Conservation (phyloP, 495 filamentous ascomycete genomes). For the Aspergillus ellipticus region DNA sequence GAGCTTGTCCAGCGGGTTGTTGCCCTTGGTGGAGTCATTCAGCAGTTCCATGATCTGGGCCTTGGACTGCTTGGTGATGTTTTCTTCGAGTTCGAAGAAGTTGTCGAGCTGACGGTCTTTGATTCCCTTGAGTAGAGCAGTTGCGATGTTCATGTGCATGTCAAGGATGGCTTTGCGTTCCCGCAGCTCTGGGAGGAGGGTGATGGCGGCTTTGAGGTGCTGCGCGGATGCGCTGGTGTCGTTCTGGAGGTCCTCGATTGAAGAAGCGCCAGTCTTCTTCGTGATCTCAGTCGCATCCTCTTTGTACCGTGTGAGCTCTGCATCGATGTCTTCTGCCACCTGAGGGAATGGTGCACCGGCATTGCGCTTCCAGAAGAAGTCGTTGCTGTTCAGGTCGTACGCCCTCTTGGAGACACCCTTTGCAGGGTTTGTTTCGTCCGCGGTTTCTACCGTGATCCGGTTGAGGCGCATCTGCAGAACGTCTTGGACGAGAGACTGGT, state of each 20-base stretch:
- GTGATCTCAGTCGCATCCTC: conserved; percentile 94
- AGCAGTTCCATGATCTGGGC: conserved; percentile 85
- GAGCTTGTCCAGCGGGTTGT: conserved; percentile 81
- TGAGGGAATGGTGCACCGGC: conserved; percentile 92
- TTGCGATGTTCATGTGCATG: conserved; percentile 99
- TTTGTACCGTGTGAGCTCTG: conserved; percentile 88
- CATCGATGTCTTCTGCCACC: conserved; percentile 93
- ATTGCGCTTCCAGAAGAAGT: conserved; percentile 98
- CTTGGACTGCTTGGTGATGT: conserved; percentile 88
- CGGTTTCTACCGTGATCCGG: conserved; percentile 87
- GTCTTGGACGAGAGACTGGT: conserved; percentile 94
- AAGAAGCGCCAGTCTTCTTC: conserved; percentile 87
- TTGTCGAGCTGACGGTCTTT: conserved; percentile 94
- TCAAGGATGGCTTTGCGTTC: conserved; percentile 89
- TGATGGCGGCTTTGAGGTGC: conserved; percentile 94
- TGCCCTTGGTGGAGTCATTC: conserved; percentile 75
- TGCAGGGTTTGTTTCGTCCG: conserved; percentile 69
- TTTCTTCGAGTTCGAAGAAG: conserved; percentile 94
- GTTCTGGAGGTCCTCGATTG: conserved; percentile 88
- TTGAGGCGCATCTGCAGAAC: conserved; percentile 92
- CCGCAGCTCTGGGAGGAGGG: conserved; percentile 82
- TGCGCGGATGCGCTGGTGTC: conserved; percentile 84
- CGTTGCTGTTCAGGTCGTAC: conserved; percentile 85
- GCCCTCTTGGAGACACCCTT: conserved; percentile 73
- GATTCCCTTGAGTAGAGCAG: conserved; percentile 78